Conservation (phyloP, 1,284 basidiomycete genomes). For the Irpex sp. region DNA sequence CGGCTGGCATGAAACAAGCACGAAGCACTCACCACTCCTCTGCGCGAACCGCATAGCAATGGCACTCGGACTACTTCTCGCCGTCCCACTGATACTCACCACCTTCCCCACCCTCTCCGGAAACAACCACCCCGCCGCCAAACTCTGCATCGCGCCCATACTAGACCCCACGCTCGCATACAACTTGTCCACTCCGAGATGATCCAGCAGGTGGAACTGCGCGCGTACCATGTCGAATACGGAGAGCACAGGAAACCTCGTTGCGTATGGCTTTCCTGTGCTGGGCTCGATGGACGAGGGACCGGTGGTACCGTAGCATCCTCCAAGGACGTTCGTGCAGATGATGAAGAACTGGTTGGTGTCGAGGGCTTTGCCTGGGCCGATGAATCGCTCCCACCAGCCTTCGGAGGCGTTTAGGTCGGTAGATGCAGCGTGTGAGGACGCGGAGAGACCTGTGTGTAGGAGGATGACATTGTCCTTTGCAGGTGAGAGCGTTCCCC, state of each 20-base stretch:
- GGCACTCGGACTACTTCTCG: slow-evolving; percentile 84
- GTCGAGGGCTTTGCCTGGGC: slow-evolving; percentile 90
- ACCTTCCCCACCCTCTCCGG: slow-evolving; percentile 86
- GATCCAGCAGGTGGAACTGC: slow-evolving; percentile 85
- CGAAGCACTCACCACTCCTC: slow-evolving; percentile 66
- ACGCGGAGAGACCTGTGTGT: slow-evolving; percentile 93
- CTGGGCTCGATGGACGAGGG: slow-evolving; percentile 76
- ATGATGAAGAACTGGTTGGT: slow-evolving; percentile 91
- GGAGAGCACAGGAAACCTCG: slow-evolving; percentile 86
- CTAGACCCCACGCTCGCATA: slow-evolving; percentile 92
- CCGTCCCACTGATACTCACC: slow-evolving; percentile 92
- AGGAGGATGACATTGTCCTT: slow-evolving; percentile 93
- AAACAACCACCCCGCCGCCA: slow-evolving; percentile 92
- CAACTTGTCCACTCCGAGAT: slow-evolving; percentile 78
- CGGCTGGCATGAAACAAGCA: neutral
- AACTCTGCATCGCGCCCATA: slow-evolving; percentile 98
- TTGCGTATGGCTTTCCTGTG: slow-evolving; percentile 76
- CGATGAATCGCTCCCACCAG: slow-evolving; percentile 99
- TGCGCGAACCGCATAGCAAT: slow-evolving; percentile 97
- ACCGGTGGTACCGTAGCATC: slow-evolving; percentile 96
- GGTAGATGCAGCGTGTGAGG: slow-evolving; percentile 91
- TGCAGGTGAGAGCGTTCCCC: slow-evolving; percentile 80
- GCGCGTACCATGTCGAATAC: slow-evolving; percentile 97
- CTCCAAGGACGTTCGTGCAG: slow-evolving; percentile 96
- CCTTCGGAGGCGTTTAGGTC: slow-evolving; percentile 76